Base-by-base conservation (phyloP, 345 rosid genomes). In the Brassica cretica region DNA sequence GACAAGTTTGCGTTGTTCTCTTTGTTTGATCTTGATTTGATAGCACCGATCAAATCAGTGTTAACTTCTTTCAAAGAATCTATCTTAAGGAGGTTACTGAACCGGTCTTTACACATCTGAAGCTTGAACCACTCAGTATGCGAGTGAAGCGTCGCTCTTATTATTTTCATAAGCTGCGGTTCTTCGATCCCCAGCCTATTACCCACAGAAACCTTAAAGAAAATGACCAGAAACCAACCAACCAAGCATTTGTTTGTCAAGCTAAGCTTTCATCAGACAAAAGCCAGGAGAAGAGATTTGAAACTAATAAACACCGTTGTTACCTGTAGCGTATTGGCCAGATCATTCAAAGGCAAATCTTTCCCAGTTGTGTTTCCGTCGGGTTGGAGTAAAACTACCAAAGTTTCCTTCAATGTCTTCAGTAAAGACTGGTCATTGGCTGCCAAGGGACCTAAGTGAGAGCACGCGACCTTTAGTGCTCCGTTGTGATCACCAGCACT, bases 51-150 rank as follows among this genome's bases (percentile, higher is more conserved):
- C 84, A 90, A 74, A 76, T 86, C 83, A 15, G 84, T 24, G 76
- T 75, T 84, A 49, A 84, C 86, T 78, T 92, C 96, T 84, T 88
- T 91, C 85, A 91, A 82, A 12, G 81, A 84, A 81, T 92, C 95
- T 74, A 94, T 89, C 85, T 84, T 84, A 63, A 91, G 46, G 25
- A 92, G 87, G 82, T 79, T 83, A 76, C 85, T 88, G 80, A 89
- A 87, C 41, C 85, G 82, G 82, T 87, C 96, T 76, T 87, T 87
- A 65, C 98, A 94, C 98, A 91, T 92, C 73, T 94, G 98, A 79
- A 92, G 93, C 85, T 92, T 94, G 82, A 94, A 92, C 97, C 98
- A 92, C 80, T 92, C 93, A 0, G 74, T 84, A 59, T 94, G 98
- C 0, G 97, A 84, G 85, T 91, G 85, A 84, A 94, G 93, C 32